phyloP scores from a whole-genome alignment of 2,329 filamentous ascomycete genomes.

The Tolypocladium paradoxum region DNA sequence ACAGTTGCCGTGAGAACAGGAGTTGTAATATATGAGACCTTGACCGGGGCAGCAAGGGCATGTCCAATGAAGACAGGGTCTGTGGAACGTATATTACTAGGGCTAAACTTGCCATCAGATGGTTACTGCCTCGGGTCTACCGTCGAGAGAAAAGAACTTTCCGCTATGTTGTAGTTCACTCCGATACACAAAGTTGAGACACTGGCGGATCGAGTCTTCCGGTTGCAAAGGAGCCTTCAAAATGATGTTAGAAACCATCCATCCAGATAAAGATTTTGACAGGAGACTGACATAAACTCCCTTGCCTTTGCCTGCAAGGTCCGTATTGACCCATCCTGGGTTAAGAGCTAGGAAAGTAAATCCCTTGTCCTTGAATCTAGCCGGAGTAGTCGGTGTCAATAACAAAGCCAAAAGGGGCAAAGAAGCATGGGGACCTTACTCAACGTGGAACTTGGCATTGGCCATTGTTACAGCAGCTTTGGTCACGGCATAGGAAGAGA shows the following conservation, averaged over 20 bases:
- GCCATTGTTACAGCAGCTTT: not conserved
- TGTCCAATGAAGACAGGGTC: too few species aligned
- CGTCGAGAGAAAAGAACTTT: not conserved
- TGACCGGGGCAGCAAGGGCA: too few species aligned
- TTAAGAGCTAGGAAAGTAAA: not conserved
- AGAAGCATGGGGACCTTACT: not conserved
- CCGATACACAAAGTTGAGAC: not conserved
- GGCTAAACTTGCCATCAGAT: not conserved
- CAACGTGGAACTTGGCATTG: not conserved
- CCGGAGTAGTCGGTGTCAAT: not conserved
- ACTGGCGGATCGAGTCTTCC: not conserved
- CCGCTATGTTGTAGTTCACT: not conserved
- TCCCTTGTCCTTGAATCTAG: not conserved
- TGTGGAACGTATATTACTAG: too few species aligned
- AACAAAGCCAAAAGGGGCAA: too few species aligned
- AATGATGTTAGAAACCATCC: not conserved
- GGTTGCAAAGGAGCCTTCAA: not conserved
- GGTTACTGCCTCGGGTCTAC: not conserved
- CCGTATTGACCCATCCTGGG: not conserved
- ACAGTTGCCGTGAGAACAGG: too few species aligned
- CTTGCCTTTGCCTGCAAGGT: not conserved
- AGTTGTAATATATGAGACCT: too few species aligned
- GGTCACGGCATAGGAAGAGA: not conserved
- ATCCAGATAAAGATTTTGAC: not conserved
- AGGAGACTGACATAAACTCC: not conserved